Base-by-base conservation (phyloP, 805 yeast genomes). In the Ogataea glucozyma region DNA sequence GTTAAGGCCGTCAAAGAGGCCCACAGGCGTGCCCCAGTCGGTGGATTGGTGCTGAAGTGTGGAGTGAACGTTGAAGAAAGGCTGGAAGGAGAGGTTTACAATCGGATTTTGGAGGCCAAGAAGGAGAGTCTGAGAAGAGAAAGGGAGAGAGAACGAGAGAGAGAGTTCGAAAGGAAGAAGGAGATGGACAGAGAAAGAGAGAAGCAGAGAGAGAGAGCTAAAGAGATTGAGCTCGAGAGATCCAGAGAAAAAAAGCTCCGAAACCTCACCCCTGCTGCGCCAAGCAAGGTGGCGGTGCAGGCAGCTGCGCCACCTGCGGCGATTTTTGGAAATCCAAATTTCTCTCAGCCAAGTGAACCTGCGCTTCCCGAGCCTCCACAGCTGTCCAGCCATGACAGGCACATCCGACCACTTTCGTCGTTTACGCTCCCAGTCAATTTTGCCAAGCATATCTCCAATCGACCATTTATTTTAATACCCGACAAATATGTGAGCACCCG, bases 401-500 rank as follows among this genome's bases (percentile, higher is more conserved):
- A 65, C 38, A 59, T 66, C 22, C 43, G 47, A 18, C 56, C 61
- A 13, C 16, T 45, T 4, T 58, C 66, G 2, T 38, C 56, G 2
- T 43, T 53, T 3, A 32, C 38, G 13, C 61, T 83, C 12, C 85
- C 87, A 0, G 49, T 53, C 2, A 81, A 76, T 17, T 60, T 81
- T 17, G 68, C 60, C 4, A 71, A 61, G 37, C 71, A 72, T 37
- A 73, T 84, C 19, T 75, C 75, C 43, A 75, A 74, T 22, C 67
- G 85, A 22, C 83, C 90, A 0, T 81, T 70, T 43, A 62, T 85
- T 20, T 70, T 75, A 47, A 75, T 85, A 33, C 68, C 72, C 13
- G 76, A 75, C 49, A 71, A 69, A 44, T 73, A 70, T 44, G 71
- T 76, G 12, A 70, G 80, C 2, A 69, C 78, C 0, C 64, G 67